Evolutionary conservation across 331 rosid species (phyloP).

Genomic region (Arachis monticola): DNA sequence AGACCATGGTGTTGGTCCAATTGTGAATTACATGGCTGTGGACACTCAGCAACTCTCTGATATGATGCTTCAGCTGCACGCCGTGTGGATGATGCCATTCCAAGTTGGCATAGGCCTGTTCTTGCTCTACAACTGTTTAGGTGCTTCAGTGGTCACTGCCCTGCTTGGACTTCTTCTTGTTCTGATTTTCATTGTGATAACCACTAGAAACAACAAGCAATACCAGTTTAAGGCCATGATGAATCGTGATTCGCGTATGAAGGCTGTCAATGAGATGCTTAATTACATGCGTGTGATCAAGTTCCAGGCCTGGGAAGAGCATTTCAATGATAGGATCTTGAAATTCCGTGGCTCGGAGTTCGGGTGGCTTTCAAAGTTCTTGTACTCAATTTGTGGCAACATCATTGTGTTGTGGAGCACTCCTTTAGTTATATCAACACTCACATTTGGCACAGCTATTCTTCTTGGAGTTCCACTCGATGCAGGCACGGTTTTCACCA

Average conservation of each 20-base stretch:
- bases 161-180: conserved; percentile 49
- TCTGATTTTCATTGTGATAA: conserved; percentile 50
- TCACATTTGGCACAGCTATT: conserved; percentile 76
- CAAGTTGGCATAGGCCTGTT: conserved; percentile 62
- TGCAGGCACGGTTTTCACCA: conserved; percentile 84
- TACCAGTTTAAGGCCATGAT: conserved; percentile 76
- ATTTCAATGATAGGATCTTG: conserved; percentile 72
- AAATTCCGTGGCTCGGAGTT: conserved; percentile 64
- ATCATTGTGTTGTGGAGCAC: conserved; percentile 78
- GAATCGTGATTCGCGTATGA: conserved; percentile 83
- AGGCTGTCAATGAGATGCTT: conserved; percentile 95
- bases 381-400: conserved; percentile 66
- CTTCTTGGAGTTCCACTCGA: conserved; percentile 68
- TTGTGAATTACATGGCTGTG: conserved; percentile 95
- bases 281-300: conserved; percentile 94
- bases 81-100: conserved; percentile 88
- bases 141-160: conserved; percentile 56
- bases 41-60: conserved; percentile 86
- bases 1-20: conserved; percentile 87
- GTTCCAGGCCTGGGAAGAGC: conserved; percentile 95
- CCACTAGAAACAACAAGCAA: conserved; percentile 56
- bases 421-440: conserved; percentile 64
- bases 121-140: conserved; percentile 64
- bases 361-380: conserved; percentile 77
- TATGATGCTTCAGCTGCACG: conserved; percentile 86